Evolutionary conservation across 768 basidiomycete species (phyloP), one percentile per base, ranked within the genome.

Genomic region (Auriculariales sp.): DNA sequence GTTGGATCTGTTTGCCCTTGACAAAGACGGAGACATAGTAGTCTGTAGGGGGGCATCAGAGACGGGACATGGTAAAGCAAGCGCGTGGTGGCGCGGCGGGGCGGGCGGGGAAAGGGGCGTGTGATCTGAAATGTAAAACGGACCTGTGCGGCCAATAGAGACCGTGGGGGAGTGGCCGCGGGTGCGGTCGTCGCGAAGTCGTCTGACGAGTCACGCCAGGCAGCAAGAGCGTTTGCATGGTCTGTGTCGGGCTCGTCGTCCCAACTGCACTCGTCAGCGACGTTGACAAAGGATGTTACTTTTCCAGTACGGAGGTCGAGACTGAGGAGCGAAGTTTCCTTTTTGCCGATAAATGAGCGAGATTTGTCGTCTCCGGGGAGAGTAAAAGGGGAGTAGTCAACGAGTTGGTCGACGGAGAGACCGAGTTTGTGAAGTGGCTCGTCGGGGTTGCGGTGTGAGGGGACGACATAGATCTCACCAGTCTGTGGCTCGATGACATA

Each of bases 401-500:
- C 91, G 54, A 99, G 76, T 61, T 97, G 86, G 2, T 88, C 70
- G 77, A 98, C 89, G 46, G 91, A 81, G 54, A 95, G 77, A 1
- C 92, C 90, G 54, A 99, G 83, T 45, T 84, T 87, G 58, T 91
- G 82, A 34, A 97, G 72, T 2, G 83, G 77, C 46, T 73, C 74
- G 10, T 47, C 42, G 28, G 49, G 52, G 42, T 35, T 52, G 12
- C 71, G 71, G 1, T 81, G 79, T 0, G 77, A 74, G 4, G 79
- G 66, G 68, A 89, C 81, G 52, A 95, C 79, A 62, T 86, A 98
- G 55, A 98, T 87, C 58, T 90, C 84, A 5, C 94, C 94, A 3
- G 86, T 83, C 69, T 92, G 86, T 0, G 94, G 94, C 59, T 97
- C 94, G 48, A 97, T 86, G 53, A 97, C 82, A 65, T 94, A 98